Evolutionary conservation across 345 rosid species (phyloP), one percentile per base, ranked within the genome.

Genomic region (Kernera saxatilis): DNA sequence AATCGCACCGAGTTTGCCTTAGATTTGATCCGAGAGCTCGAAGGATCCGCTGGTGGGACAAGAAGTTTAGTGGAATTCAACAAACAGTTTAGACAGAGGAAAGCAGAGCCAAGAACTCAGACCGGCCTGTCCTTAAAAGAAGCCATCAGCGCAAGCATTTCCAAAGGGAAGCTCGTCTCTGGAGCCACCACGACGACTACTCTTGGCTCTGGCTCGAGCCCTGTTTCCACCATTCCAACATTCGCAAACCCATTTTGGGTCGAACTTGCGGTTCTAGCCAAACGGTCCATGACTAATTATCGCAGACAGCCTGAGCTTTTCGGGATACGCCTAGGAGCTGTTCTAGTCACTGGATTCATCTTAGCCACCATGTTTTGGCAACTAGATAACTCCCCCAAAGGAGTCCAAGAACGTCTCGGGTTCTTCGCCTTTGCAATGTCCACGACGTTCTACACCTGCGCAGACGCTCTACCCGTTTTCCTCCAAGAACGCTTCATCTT

Each of bases 1-100:
- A 93, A 93, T 77, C 85, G 84, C 7, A 91, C 97, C 0, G 98
- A 93, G 69, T 93, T 88, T 36, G 94, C 97, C 0, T 80, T 91
- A 0, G 98, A 93, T 39, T 62, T 85, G 33, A 93, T 93, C 37
- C 69, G 96, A 5, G 94, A 91, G 70, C 94, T 93, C 0, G 98
- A 93, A 78, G 96, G 89, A 1, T 87, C 96, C 0, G 85, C 92
- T 0, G 94, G 92, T 11, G 98, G 97, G 5, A 87, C 93, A 6
- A 87, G 75, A 56, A 84, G 91, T 41, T 67, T 91, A 35, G 98
- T 87, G 2, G 96, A 91, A 64, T 93, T 93, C 82, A 88, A 75
- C 70, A 75, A 75, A 75, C 14, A 18, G 4, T 75, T 73, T 49
- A 56, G 52, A 46, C 60, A 27, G 64, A 61, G 70, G 63, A 68